Base-by-base conservation (phyloP, 192 early-diverging fungal genomes). In the Podila verticillata region DNA sequence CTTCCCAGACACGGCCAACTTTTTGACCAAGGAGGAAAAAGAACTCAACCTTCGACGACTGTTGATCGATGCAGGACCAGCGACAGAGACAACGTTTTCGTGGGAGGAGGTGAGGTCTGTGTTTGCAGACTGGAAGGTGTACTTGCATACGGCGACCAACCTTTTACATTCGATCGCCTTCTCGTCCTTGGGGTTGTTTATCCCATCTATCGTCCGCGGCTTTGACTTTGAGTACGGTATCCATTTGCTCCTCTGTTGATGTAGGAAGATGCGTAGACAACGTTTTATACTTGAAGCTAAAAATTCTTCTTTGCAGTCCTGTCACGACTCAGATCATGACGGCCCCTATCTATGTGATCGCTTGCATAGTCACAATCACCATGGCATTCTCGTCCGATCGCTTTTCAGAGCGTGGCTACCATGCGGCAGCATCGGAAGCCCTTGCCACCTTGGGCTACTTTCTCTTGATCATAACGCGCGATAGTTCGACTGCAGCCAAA, bases 141-240 rank as follows among this genome's bases (percentile, higher is more conserved):
- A 86, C 12, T 66, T 85, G 12, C 77, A 84, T 19, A 72, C 83
- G 5, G 30, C 89, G 7, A 84, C 89, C 20, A 87, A 86, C 59
- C 87, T 92, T 51, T 87, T 88, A 6, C 82, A 86, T 62, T 72
- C 84, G 63, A 89, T 87, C 31, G 84, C 90, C 9, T 65, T 89
- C 15, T 88, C 87, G 30, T 88, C 87, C 58, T 85, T 89, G 36
- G 78, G 85, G 57, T 85, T 90, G 24, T 92, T 91, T 69, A 68
- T 93, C 51, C 91, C 92, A 1, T 87, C 87, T 15, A 91, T 93
- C 30, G 84, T 92, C 51, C 81, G 79, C 22, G 74, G 84, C 32
- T 54, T 54, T 54, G 22, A 54, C 51, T 54, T 8, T 54, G 51
- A 54, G 51, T 54, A 26, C 5, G 13, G 39, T 44, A 1, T 15